phyloP scores from a whole-genome alignment of 2,329 filamentous ascomycete genomes.

The Colletotrichum liriopes region DNA sequence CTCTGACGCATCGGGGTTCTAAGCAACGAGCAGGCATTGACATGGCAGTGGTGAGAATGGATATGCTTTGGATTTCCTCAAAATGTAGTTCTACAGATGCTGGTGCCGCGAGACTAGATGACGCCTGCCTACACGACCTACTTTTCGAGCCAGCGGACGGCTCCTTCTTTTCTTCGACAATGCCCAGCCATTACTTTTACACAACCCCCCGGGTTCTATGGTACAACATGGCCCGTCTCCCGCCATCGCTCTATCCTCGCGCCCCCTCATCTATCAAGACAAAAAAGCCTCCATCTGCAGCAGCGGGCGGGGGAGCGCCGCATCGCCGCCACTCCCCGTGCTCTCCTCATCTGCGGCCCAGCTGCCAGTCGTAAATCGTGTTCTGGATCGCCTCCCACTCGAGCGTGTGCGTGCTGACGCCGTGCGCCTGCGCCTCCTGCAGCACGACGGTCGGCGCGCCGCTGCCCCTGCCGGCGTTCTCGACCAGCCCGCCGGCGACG shows the following conservation, averaged over 20 bases:
- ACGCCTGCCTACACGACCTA: no score
- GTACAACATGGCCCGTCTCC: slow-evolving; percentile 15
- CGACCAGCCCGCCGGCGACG: slow-evolving; percentile 83
- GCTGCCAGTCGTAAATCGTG: slow-evolving; percentile 84
- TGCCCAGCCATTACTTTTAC: slow-evolving; percentile 23
- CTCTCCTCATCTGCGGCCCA: slow-evolving; percentile 71
- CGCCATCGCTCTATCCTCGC: neutral
- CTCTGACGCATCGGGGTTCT: no score
- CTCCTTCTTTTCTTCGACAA: neutral
- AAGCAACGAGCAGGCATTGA: no score
- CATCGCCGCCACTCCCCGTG: no score
- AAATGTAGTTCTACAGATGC: no score
- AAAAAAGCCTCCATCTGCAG: neutral
- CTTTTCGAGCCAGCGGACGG: neutral
- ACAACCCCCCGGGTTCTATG: slow-evolving; percentile 2
- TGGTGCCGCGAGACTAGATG: no score
- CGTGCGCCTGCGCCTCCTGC: slow-evolving; percentile 88
- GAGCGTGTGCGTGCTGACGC: slow-evolving; percentile 77
- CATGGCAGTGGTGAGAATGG: no score
- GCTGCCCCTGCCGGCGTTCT: slow-evolving; percentile 83
- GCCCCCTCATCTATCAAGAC: neutral
- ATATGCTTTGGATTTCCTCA: no score
- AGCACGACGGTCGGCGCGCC: slow-evolving; percentile 95
- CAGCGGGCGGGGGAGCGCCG: no score
- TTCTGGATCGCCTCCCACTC: slow-evolving; percentile 93